Evolutionary conservation across 2,329 filamentous ascomycete genomes (phyloP), one percentile per base, ranked within the genome.

Genomic region (Cladophialophora immunda): DNA sequence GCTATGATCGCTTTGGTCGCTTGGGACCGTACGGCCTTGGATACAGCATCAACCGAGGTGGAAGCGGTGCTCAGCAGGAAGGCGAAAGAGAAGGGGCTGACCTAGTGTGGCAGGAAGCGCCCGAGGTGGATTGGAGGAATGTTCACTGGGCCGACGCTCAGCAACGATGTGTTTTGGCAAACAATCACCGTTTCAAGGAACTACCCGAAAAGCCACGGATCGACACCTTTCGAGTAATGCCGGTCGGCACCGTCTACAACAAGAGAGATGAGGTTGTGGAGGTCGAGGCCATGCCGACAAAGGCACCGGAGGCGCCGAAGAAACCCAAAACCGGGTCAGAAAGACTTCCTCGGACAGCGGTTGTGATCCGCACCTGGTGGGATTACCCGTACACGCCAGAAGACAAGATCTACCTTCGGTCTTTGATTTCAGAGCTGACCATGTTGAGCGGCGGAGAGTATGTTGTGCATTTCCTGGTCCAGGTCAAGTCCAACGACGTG

Each of bases 21-120:
- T 87, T 95, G 32, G 94, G 92, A 0, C 92, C 94, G 0, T 99
- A 99, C 73, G 94, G 94, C 0, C 87, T 93, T 68, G 94, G 94
- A 8, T 98, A 98, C 77, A 92, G 91, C 34, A 82, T 86, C 36
- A 88, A 89, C 65, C 88, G 86, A 70, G 94, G 94, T 13, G 94
- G 94, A 1, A 88, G 91, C 29, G 93, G 94, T 4, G 89, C 92
- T n/a, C 94, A 92, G 11, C 87, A 96, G 78, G 89, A 93, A 73
- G 93, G 93, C 25, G 92, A 97, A 69, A 88, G 85, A 58, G 91
- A 95, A 71, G 94, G 93, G 3, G 85, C 88, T n/a, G 90, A 94
- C 50, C 82, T 86, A 25, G 89, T 97, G 8, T 97, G 94, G 93
- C 83, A 87, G 13, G 84, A 87, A 55, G 81, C 83, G 3, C 84